Base-by-base conservation (phyloP, 2,329 filamentous ascomycete species). In the Xenosphaeropsis pyriputrescens region DNA sequence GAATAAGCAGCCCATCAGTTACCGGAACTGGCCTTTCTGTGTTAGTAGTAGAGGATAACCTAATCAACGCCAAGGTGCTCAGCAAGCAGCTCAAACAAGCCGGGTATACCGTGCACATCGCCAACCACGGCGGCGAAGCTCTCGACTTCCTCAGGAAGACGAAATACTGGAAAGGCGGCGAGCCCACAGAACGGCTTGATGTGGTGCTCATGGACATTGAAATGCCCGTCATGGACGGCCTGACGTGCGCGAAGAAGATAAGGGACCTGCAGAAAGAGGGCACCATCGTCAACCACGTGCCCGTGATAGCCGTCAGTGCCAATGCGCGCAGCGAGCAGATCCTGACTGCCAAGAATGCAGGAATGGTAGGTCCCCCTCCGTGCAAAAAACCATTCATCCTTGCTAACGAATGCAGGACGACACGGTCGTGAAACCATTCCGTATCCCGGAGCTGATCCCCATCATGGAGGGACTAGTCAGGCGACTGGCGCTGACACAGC, bases 121-220 rank as follows among this genome's bases (percentile, higher is more conserved):
- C 69, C 2, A 70, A 68, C 43, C 66, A 74, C 44, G 70, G 70
- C 8, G 46, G 65, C 35, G 68, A 73, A 44, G 68, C 67, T 1
- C 55, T 72, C 16, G 65, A 71, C 4, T 29, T 29, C 15, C 14
- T 37, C 6, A 32, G 18, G 29, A 37, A 18, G 12, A n/a, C 36
- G 11, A 16, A 39, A 42, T 19, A 19, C 13, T 35, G 33, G 33
- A 35, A 35, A 19, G 33, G 18, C 2, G n/a, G 18, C 6, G 35
- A 37, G 13, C 14, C 15, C 11, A 37, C 15, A 17, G 31, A 64
- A 18, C 57, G 62, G 1, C 58, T 77, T 26, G 68, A 68, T 33
- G 59, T 80, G 4, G 70, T 82, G 14, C 60, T 82, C 18, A 82
- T 83, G 78, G 78, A 83, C 48, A 72, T 80, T 43, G 75, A 81